Conservation (phyloP, 2,329 filamentous ascomycete species). For the Tolypocladium pustulatum region DNA sequence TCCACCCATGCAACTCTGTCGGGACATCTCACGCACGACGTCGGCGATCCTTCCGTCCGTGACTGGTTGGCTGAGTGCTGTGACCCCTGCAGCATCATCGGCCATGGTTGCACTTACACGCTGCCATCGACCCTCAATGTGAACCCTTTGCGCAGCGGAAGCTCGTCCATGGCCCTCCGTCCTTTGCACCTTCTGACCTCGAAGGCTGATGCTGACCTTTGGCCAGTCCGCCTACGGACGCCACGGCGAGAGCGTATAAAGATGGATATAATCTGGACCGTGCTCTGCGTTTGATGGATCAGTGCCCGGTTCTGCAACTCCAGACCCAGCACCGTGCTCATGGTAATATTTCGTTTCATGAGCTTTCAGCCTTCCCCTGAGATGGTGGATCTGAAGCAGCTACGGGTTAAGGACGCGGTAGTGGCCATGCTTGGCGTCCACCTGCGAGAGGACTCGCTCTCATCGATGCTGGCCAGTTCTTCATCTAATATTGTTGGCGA, state of each 20-base stretch:
- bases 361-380: not conserved
- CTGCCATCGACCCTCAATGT: not conserved
- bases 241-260: not conserved
- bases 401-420: too few species aligned
- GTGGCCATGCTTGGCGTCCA: conserved; percentile 13
- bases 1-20: not conserved
- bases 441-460: conserved; percentile 13
- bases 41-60: not conserved
- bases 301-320: not conserved
- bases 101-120: not conserved
- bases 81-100: not conserved
- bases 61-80: not conserved
- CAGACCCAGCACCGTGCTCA: too few species aligned
- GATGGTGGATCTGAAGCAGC: not conserved
- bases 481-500: conserved; percentile 15
- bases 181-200: not conserved
- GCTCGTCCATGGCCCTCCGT: not conserved
- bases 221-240: not conserved
- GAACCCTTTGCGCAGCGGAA: conserved; percentile 1
- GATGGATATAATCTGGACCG: not conserved
- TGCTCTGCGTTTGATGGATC: not conserved
- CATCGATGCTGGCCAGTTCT: conserved; percentile 11
- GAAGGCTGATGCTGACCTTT: not conserved
- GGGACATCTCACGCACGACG: not conserved
- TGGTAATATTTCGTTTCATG: not conserved